Base-by-base conservation (phyloP, 805 yeast species). In the Clavispora vitiphila region DNA sequence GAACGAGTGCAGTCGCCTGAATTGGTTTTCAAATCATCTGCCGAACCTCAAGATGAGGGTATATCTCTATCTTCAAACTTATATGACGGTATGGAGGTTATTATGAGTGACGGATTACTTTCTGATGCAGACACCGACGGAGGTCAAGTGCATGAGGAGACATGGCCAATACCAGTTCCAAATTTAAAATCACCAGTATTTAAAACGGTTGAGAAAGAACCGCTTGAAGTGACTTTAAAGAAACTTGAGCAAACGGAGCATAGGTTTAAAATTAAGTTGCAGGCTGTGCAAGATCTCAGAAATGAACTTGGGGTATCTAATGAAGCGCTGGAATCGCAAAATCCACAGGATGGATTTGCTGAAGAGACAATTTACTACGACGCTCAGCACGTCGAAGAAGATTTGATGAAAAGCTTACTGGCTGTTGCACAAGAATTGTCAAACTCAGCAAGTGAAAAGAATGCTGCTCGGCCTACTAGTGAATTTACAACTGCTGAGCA, bases 261-360 rank as follows among this genome's bases (percentile, higher is more conserved):
- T 38, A 49, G 34, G 20, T 51, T 44, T 41, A 34, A 47, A 12
- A 35, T 51, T 20, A 47, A 45, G 32, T 45, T 51, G 9, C 41
- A 44, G 4, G 40, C 51, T 18, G 50, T 49, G 4, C 41, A 44
- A 2, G 41, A 41, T n/a, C 42, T 51, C 20, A 39, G 42, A 18
- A 23, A 34, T 8, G 47, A 49, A 30, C 35, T 43, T 3, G 49
- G 46, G 5, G 19, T 37, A 4, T 20, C 34, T 5, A 18, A 8
- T 5, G 32, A 25, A 3, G 16, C n/a, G n/a, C 3, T 12, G 8
- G 30, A 26, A 6, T 10, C n/a, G 5, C n/a, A 6, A 2, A 24
- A 24, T 10, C 26, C n/a, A 6, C 26, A 24, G 12, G 26, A 24
- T 11, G 26, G 4, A 5, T 24, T 24, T 29, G 32, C 10, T 16